A percentile compares a stretch with the other conserved stretches of the same genome.
These are phyloP conservation scores for Akanthomyces muscarius DNA, from an alignment of 2,329 filamentous ascomycete species.

Conservation along the genomic window DNA sequence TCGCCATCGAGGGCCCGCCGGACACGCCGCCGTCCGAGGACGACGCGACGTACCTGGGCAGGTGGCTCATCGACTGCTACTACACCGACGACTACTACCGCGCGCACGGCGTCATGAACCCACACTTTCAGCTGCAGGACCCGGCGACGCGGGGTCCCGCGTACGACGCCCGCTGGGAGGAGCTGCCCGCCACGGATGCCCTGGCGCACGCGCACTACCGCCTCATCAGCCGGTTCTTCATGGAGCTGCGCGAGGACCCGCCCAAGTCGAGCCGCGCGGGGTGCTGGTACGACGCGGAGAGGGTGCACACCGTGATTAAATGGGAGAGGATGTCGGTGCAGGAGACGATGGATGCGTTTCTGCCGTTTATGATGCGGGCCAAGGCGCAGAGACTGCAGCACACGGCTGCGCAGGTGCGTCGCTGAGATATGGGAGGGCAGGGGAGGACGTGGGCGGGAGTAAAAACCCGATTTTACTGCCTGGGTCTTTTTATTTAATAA, in stretches of 20 bases:
- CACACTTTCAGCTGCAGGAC: background rate
- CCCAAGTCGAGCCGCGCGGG: slow-evolving; percentile 11
- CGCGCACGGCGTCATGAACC: background rate
- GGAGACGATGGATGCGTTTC: slow-evolving; percentile 16
- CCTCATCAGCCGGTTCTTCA: slow-evolving; percentile 15
- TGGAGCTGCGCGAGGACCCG: slow-evolving; percentile 15
- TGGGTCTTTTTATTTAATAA: background rate
- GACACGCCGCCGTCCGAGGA: slow-evolving; percentile 10
- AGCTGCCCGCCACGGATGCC: slow-evolving; percentile 11
- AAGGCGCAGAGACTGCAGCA: slow-evolving; percentile 12
- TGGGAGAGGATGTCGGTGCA: slow-evolving; percentile 9
- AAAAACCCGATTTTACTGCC: background rate
- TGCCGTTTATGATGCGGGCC: slow-evolving; percentile 17
- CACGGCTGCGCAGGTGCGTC: background rate
- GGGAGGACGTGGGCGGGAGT: too few species aligned
- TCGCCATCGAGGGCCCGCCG: slow-evolving; percentile 13
- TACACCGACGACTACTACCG: slow-evolving; percentile 14
- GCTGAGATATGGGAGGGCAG: background rate
- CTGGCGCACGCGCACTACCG: slow-evolving; percentile 6
- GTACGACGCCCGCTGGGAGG: slow-evolving; percentile 9
- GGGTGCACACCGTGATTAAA: slow-evolving; percentile 10
- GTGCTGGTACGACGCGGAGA: slow-evolving; percentile 18
- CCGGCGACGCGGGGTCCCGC: background rate
- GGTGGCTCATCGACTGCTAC: slow-evolving; percentile 17
- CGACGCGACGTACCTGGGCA: slow-evolving; percentile 10